Evolutionary conservation across 345 rosid species (phyloP), one percentile per base, ranked within the genome.

Genomic region (rapeseed (Brassica napus)): DNA sequence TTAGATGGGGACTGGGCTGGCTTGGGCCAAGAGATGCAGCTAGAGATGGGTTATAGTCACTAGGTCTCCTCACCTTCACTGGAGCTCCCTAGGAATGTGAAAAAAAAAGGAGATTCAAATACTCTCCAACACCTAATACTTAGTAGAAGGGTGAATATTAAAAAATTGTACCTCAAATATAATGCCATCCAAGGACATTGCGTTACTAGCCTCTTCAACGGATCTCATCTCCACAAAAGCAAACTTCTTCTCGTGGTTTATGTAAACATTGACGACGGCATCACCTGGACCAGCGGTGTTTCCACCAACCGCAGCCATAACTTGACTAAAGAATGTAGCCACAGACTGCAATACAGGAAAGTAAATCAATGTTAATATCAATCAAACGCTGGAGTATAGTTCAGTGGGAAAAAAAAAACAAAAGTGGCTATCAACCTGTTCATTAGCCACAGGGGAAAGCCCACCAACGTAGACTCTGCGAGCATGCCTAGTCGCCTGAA

Each of bases 141-240:
- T 70, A 37, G 31, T 62, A 5, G 10, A 6, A 6, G 18, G 3
- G 8, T 31, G 31, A 66, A 39, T 34, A 57, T 3, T 58, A 24
- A 63, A 63, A 47, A 32, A 44, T 66, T 0, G 1, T 85, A 93
- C 98, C 95, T 93, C 97, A 78, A 93, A 93, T 67, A 90, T 91
- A 72, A 93, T 90, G 37, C 98, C 97, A 84, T 93, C 97, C 79
- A 93, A 84, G 65, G 98, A 94, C 98, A 93, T 93, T 3, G 97
- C 98, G 86, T 93, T 93, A 77, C 98, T 93, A 39, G 98, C 98
- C 86, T 93, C 98, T 85, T 93, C 98, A 60, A 93, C 98, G 72
- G 98, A 93, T 76, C 98, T 86, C 98, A 93, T 93, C 83, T 93
- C 97, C 76, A 93, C 98, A 85, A 93, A 93, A 60, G 98, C 98